Evolutionary conservation across 768 basidiomycete species (phyloP).

Genomic region (Lactarius trivialis): DNA sequence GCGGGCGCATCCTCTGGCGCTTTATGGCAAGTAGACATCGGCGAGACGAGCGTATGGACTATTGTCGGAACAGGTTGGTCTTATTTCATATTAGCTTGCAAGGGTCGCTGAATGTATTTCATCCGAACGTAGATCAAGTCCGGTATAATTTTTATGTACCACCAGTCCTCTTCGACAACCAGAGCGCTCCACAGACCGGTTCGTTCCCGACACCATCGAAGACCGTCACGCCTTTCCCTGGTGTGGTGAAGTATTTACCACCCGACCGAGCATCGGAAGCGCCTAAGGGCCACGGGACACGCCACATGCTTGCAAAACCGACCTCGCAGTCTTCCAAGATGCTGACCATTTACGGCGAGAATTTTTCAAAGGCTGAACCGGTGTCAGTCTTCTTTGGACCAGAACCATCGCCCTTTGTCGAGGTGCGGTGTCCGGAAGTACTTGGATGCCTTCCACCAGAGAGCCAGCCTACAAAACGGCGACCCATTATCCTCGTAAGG

Average conservation of each 20-base stretch:
- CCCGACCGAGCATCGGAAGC: slow-evolving; percentile 82
- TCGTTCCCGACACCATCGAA: slow-evolving; percentile 78
- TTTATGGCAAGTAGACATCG: slow-evolving; percentile 85
- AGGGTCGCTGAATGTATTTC: neutral
- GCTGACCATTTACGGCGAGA: slow-evolving; percentile 84
- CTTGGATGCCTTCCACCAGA: slow-evolving; percentile 77
- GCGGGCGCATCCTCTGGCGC: slow-evolving; percentile 68
- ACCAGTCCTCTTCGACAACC: slow-evolving; percentile 74
- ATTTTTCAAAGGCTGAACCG: slow-evolving; percentile 79
- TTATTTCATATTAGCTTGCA: slow-evolving; percentile 23
- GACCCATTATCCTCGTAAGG: slow-evolving; percentile 76
- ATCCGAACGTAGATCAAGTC: slow-evolving; percentile 58
- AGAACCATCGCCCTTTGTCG: slow-evolving; percentile 80
- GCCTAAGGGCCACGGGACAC: slow-evolving; percentile 65
- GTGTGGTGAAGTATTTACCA: slow-evolving; percentile 84
- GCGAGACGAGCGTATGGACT: slow-evolving; percentile 92
- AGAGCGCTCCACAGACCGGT: slow-evolving; percentile 59
- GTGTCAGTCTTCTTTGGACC: slow-evolving; percentile 81
- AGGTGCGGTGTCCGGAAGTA: slow-evolving; percentile 83
- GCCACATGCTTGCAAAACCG: slow-evolving; percentile 67
- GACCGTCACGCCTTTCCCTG: slow-evolving; percentile 80
- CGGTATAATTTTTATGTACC: slow-evolving; percentile 93
- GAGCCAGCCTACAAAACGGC: slow-evolving; percentile 54
- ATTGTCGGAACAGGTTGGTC: slow-evolving; percentile 81
- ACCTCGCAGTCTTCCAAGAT: slow-evolving; percentile 73